Base-by-base conservation (phyloP, 176 grass and related monocot species). In the Phoenix roebelenii region DNA sequence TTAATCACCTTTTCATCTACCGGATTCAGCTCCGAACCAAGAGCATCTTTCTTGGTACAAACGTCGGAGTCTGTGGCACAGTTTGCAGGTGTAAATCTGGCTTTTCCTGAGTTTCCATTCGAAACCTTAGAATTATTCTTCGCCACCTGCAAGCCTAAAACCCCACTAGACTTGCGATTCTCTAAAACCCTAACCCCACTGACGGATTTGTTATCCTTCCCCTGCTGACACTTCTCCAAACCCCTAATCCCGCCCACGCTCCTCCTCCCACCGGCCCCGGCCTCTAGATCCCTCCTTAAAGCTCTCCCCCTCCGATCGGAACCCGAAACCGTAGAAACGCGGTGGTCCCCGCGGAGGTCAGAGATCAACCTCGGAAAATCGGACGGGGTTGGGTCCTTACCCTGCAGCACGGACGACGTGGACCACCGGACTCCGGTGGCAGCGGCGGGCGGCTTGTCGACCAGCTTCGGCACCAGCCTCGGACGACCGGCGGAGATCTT, bases 351-450 rank as follows among this genome's bases (percentile, higher is more conserved):
- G 25, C 56, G 59, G 25, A 83, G 69, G 20, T 59, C 79, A 25
- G 75, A 48, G 17, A 65, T 75, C n/a, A 77, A 65, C 52, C 66
- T 73, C 15, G 85, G 78, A 12, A 80, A 61, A 20, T 80, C 81
- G 2, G 89, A 79, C 0, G 84, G 77, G 74, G 50, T 80, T 30
- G 72, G 68, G 35, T 83, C 59, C 77, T 69, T 87, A 67, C 87
- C 77, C 78, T 81, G 68, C 26, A 84, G 93, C 25, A 97, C 64
- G 9, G 87, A 92, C 29, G 81, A 97, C 14, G 93, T 97, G 25
- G 87, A 91, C 81, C 78, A 77, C 52, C 92, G 75, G 10, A 92
- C 87, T 18, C 52, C 69, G 10, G 15, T 22, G 7, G 49, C 17
- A 22, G 28, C 49, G 5, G 68, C 61, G 0, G 68, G 68, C 0